Evolutionary conservation across 495 filamentous ascomycete species (phyloP), one percentile per base, ranked within the genome.

Genomic region (Trichodelitschia bisporula): DNA sequence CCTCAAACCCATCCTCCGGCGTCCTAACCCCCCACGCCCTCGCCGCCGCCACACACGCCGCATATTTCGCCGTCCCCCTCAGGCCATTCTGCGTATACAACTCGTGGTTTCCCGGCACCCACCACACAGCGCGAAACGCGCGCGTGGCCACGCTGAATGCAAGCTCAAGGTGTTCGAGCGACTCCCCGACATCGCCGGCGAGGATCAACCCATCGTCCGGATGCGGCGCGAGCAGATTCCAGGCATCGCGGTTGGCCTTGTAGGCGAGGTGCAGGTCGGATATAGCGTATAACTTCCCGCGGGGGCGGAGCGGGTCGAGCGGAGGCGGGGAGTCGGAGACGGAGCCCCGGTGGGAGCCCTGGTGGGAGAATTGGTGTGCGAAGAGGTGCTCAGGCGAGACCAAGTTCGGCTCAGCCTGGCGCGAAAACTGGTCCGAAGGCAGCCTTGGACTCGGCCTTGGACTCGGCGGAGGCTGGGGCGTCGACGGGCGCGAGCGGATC

Each of bases 31-130:
- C 50, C 30, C 38, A 44, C 13, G 40, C 34, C 17, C 48, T 39
- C 20, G 48, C 48, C 1, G 41, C 33, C 16, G 32, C 38, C 13
- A 54, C 41, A 29, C 50, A 50, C 20, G 45, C 44, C 29, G 43
- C 32, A 31, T 54, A 54, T 28, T 54, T 54, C 26, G 30, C 40
- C 28, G 48, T 48, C 21, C 50, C 50, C n/a, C 34, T 24, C 1
- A 42, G 34, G 2, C 41, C 39, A 26, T 42, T 37, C 29, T 45
- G 40, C 18, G 39, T 48, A 40, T 54, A 54, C 1, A 54, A 43
- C 40, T 54, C 50, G 28, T 54, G 50, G 32, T 54, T 54, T n/a
- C 50, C 50, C 1, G 48, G 48, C 1, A 34, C 30, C 50, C 50
- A 54, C 31, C 44, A 51, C 18, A 54, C 50, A 13, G 43, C 33